Percentiles rank a stretch among this genome's conserved stretches.
Conservation (phyloP, 495 filamentous ascomycete genomes). For the Arthonia radiata region DNA sequence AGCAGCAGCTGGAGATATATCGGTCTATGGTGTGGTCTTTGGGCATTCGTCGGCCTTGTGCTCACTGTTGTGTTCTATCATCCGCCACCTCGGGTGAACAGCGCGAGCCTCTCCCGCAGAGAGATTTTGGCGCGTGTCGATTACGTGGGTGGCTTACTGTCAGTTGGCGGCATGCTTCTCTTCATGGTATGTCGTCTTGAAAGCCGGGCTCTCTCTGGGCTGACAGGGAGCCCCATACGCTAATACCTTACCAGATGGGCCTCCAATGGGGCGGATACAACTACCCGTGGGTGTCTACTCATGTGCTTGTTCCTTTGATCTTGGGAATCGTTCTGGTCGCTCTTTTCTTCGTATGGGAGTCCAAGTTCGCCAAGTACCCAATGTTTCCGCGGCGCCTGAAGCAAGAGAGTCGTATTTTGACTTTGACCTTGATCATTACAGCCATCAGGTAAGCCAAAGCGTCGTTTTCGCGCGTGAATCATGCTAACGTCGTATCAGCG, state of each 20-base stretch:
- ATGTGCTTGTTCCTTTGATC: constrained; percentile 34
- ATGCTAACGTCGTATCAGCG: no score
- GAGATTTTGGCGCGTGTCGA: not conserved
- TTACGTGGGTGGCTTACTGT: not conserved
- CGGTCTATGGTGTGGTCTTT: not conserved
- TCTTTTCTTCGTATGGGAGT: constrained; percentile 34
- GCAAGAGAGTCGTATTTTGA: constrained; percentile 35
- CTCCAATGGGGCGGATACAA: constrained; percentile 6
- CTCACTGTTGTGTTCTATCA: not conserved
- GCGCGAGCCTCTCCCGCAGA: not conserved
- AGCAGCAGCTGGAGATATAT: not conserved
- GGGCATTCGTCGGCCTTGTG: not conserved
- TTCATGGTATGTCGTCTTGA: no score
- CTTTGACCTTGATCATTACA: constrained; percentile 42
- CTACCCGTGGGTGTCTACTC: constrained; percentile 32
- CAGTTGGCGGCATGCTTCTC: not conserved
- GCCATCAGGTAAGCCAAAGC: no score
- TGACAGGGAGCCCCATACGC: no score
- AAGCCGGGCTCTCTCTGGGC: no score
- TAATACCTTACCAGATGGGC: no score
- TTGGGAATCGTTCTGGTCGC: constrained; percentile 27
- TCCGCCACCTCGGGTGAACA: not conserved
- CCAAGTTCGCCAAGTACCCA: constrained; percentile 32
- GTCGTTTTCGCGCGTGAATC: no score
- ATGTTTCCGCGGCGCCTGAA: constrained; percentile 41